Base-by-base conservation (phyloP, 371 early-diverging fungal species). In the Rozella allomycis region DNA sequence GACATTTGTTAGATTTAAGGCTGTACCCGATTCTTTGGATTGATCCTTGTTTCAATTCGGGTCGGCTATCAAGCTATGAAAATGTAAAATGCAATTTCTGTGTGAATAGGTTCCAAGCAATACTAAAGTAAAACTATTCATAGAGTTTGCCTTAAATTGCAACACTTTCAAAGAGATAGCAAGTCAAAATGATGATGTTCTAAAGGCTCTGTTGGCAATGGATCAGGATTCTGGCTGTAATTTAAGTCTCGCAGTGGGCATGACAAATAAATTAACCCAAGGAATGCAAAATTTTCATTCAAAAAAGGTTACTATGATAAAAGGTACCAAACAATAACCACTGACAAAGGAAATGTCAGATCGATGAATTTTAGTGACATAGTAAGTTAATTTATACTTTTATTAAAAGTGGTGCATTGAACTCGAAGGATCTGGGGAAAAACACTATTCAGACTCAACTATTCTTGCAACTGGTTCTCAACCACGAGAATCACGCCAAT, bases 61-160 rank as follows among this genome's bases (percentile, higher is more conserved):
- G 28, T 9, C 9, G 28, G 16, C 16, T 28, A 13, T 9, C 10
- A 6, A 7, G 16, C 9, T 28, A 28, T 13, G 7, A n/a, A n/a
- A n/a, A n/a, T n/a, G n/a, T n/a, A n/a, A n/a, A n/a, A n/a, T n/a
- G n/a, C n/a, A n/a, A n/a, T n/a, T n/a, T n/a, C n/a, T n/a, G n/a
- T n/a, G n/a, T n/a, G n/a, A 7, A 6, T 28, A n/a, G 28, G 28
- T 28, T 9, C 28, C 28, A 9, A 9, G 9, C 16, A 28, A 28
- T 28, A 28, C 28, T 6, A 28, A 28, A 28, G 13, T 28, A 6
- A 28, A 28, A 28, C 13, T 28, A 13, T 28, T 28, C 14, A 28
- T 16, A n/a, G 10, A 28, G 16, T 28, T 28, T 13, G 28, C 10
- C 6, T n/a, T n/a, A 5, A 6, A 9, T 9, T 28, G 28, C 13